Percentiles rank a stretch among this genome's conserved stretches.
These are phyloP conservation scores for Thraustochytrium sp. DNA, from an alignment of 352 stramenopile species.

Conservation along the genomic window DNA sequence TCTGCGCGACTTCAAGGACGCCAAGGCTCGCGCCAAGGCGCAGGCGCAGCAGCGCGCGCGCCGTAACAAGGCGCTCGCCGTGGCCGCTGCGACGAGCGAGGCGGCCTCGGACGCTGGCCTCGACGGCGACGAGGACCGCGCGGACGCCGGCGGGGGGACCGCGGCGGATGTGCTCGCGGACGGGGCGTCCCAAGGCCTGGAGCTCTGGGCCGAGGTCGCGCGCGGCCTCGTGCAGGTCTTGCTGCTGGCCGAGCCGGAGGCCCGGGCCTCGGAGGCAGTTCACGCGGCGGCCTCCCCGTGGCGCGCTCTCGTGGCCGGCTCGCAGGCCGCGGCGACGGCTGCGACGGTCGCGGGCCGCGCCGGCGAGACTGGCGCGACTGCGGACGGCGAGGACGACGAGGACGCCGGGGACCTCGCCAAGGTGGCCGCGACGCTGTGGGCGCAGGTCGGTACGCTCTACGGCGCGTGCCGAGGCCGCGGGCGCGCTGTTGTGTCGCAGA, in stretches of 20 bases:
- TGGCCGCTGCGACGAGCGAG: background rate
- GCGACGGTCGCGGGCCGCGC: no score
- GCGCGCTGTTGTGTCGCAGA: background rate
- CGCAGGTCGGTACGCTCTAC: background rate
- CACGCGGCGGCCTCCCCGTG: no score
- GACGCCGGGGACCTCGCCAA: background rate
- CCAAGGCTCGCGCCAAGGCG: background rate
- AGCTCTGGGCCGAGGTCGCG: background rate
- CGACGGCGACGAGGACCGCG: background rate
- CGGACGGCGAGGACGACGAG: no score
- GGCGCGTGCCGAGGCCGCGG: background rate
- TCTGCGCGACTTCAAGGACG: background rate
- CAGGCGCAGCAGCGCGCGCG: background rate
- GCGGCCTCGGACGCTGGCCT: background rate
- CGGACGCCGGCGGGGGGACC: background rate
- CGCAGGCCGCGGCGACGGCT: no score
- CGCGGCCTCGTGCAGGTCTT: background rate
- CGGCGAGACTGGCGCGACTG: no score
- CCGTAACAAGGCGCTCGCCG: background rate
- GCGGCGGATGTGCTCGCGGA: no score
- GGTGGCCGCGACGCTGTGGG: background rate
- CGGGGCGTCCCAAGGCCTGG: background rate
- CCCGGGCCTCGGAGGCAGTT: no score
- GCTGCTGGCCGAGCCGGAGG: background rate
- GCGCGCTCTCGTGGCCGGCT: no score